phyloP scores from a whole-genome alignment of 495 filamentous ascomycete genomes.

The Penicillium coprophilum region DNA sequence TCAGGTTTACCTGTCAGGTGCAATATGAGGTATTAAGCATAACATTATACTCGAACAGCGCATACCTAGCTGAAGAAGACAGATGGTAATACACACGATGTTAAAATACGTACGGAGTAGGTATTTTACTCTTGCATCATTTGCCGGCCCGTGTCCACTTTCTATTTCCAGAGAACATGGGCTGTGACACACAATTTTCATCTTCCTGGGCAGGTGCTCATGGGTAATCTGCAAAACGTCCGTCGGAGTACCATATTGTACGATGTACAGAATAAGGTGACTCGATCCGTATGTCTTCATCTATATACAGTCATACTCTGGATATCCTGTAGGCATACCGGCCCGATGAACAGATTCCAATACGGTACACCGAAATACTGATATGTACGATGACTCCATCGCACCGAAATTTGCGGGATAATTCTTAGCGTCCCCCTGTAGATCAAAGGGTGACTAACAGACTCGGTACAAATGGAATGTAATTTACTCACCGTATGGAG shows the following conservation, averaged over 20 bases:
- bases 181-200: neutral
- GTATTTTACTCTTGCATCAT: slow-evolving; percentile 16
- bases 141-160: slow-evolving; percentile 9
- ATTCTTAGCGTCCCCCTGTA: slow-evolving; percentile 13
- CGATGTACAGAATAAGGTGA: no score
- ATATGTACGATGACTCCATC: slow-evolving; percentile 28
- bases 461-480: no score
- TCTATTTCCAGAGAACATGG: neutral
- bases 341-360: slow-evolving; percentile 1
- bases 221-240: no score
- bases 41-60: no score
- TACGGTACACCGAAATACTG: slow-evolving; percentile 4
- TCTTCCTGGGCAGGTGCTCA: neutral
- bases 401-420: slow-evolving; percentile 25
- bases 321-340: neutral
- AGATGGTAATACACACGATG: neutral
- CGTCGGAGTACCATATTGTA: no score
- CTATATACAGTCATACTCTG: neutral
- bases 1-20: neutral
- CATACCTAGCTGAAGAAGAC: neutral
- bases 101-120: neutral
- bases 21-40: neutral
- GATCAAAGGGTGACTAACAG: no score
- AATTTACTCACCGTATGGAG: slow-evolving; percentile 14
- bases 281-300: no score